Conservation (phyloP, 257 asterid species). For the Mitragyna speciosa region DNA sequence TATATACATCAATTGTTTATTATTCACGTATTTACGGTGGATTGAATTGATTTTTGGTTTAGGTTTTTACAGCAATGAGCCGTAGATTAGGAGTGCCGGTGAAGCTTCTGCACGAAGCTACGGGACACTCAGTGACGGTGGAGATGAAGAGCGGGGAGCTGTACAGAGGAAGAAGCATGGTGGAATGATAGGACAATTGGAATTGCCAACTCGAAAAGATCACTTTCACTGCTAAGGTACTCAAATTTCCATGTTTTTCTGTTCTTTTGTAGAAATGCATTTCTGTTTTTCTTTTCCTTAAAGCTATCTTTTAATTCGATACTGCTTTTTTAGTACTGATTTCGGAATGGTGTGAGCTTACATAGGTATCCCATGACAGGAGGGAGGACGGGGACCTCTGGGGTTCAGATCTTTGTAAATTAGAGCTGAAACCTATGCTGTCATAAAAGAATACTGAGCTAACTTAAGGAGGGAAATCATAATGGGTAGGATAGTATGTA, state of each 20-base stretch:
- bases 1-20: not conserved
- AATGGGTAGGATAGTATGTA: not conserved
- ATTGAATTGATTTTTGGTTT: not conserved
- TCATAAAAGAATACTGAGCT: not conserved
- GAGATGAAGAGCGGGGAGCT: constrained; percentile 95
- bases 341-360: not conserved
- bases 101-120: constrained; percentile 96
- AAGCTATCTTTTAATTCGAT: not conserved
- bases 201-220: constrained; percentile 56
- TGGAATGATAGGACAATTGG: constrained; percentile 62
- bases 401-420: not conserved
- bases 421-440: no score
- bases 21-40: no score
- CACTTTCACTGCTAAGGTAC: constrained; percentile 52
- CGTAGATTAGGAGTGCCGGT: constrained; percentile 93
- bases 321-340: not conserved
- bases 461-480: not conserved
- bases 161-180: constrained; percentile 92
- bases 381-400: not conserved
- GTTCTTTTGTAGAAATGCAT: not conserved
- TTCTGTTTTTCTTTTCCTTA: not conserved
- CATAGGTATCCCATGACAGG: not conserved
- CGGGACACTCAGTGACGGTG: constrained; percentile 88
- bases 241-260: not conserved
- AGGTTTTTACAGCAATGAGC: constrained; percentile 51